Evolutionary conservation across 2,329 filamentous ascomycete genomes (phyloP), one percentile per base, ranked within the genome.

Genomic region (Xylaria sp.): DNA sequence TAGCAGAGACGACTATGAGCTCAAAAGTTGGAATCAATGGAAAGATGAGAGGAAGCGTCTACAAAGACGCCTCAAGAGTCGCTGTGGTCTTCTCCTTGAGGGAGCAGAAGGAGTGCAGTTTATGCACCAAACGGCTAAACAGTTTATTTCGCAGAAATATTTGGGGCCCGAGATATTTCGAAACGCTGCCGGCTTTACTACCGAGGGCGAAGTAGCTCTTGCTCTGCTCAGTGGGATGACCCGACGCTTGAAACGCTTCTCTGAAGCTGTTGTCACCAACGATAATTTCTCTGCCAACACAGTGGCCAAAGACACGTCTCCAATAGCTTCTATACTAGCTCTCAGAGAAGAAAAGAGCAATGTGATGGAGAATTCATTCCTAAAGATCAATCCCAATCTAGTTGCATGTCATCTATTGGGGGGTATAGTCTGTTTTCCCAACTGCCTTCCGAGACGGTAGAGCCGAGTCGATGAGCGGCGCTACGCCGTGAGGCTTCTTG

Each of bases 1-100:
- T 51, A 51, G 16, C 21, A 27, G 21, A 12, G 50, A 53, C 18
- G 16, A 29, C 1, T 29, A 29, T 29, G 50, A 53, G 2, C 27
- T 53, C 50, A 53, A n/a, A 13, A 29, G 12, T 21, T 53, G 50
- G 50, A 3, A 53, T 32, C 23, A 53, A 53, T 53, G 50, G 50
- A 0, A 16, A n/a, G 23, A 12, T 16, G 29, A 27, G 10, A 13
- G 50, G 25, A 21, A 32, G 0, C 27, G 13, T 16, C 27, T 53
- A 32, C 23, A 53, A 27, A 53, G 29, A 29, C 50, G 50, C 27
- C 25, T 53, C 1, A 53, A 53, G 12, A 53, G 50, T 53, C 50
- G 50, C 23, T 53, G 50, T n/a, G 50, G 50, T 27, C 23, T 23
- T 1, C 50, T 53, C 18, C 50, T 53, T 3, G 50, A 53, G 29